Evolutionary conservation across 306 rosid species (phyloP).

Genomic region (Quillaja saponaria): DNA sequence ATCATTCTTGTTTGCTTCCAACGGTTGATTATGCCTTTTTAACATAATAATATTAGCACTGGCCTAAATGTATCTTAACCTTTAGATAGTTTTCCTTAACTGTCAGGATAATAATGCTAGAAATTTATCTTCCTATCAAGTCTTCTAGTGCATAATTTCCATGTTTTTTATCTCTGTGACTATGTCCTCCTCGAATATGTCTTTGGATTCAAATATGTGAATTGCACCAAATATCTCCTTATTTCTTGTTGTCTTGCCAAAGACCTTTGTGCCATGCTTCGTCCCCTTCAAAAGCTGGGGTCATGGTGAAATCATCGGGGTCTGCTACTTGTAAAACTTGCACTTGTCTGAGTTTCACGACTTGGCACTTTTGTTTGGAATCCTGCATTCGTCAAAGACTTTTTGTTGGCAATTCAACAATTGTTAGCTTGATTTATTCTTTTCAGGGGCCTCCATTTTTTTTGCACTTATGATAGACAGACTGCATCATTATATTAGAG

Average conservation of each 20-base stretch:
- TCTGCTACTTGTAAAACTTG: slow-evolving; percentile 5
- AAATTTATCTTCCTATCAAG: not conserved
- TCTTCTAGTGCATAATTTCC: not conserved
- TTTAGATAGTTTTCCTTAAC: not conserved
- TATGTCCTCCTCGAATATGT: slow-evolving; percentile 11
- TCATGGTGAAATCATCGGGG: slow-evolving; percentile 7
- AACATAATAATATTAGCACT: slow-evolving; percentile 1
- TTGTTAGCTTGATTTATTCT: slow-evolving; percentile 28
- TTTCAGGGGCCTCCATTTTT: slow-evolving; percentile 74
- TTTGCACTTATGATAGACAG: slow-evolving; percentile 87
- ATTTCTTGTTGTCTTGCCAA: not conserved
- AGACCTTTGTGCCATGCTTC: not conserved
- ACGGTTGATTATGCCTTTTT: slow-evolving; percentile 7
- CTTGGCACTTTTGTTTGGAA: slow-evolving; percentile 19
- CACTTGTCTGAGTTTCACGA: slow-evolving; percentile 18
- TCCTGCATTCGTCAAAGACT: slow-evolving; percentile 4
- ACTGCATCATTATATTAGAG: slow-evolving; percentile 83
- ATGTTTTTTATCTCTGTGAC: not conserved
- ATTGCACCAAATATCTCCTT: slow-evolving; percentile 1
- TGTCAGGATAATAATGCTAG: not conserved
- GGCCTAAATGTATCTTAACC: not conserved
- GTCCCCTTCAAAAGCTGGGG: too few species aligned
- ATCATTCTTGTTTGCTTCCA: not conserved
- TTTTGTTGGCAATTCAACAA: slow-evolving; percentile 22
- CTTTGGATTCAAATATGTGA: not conserved